Conservation (phyloP, 2,329 filamentous ascomycete genomes). For the Xylaria arbuscula region DNA sequence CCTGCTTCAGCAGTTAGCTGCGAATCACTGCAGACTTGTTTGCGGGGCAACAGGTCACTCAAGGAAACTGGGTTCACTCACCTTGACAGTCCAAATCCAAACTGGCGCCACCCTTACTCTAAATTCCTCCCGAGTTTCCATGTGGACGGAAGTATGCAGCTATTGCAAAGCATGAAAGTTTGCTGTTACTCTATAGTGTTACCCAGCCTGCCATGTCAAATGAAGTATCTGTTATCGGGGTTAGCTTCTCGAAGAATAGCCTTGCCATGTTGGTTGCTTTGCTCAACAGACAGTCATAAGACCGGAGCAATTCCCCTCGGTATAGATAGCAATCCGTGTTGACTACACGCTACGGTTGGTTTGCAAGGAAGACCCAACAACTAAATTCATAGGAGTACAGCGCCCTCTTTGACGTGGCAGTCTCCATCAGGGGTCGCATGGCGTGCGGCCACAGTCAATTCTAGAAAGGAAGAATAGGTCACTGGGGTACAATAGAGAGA, state of each 20-base stretch:
- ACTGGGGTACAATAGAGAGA: conserved; percentile 39
- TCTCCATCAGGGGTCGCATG: conserved; percentile 46
- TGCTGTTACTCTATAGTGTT: conserved; percentile 31
- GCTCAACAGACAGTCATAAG: conserved; percentile 12
- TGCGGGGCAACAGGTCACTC: conserved; percentile 43
- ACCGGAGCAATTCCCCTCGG: conserved; percentile 15
- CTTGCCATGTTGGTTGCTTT: conserved; percentile 12
- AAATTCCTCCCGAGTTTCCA: conserved; percentile 38
- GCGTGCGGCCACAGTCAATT: conserved; percentile 46
- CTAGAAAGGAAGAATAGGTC: conserved; percentile 43
- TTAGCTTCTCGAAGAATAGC: conserved; percentile 3
- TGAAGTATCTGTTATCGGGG: background rate
- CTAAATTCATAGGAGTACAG: conserved; percentile 44
- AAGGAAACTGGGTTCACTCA: conserved; percentile 43
- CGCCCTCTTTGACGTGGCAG: conserved; percentile 50
- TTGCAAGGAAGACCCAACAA: conserved; percentile 40
- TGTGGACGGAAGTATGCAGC: conserved; percentile 46
- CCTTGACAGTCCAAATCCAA: conserved; percentile 44
- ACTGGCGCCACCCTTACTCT: conserved; percentile 42
- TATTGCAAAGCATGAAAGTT: conserved; percentile 40
- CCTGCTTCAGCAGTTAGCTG: conserved; percentile 44
- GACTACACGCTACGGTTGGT: conserved; percentile 42
- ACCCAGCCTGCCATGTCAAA: conserved; percentile 14
- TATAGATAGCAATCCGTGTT: conserved; percentile 19
- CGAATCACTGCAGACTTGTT: conserved; percentile 42